Evolutionary conservation across 305 asterid genomes (phyloP).

Genomic region (Solanum hybrid): DNA sequence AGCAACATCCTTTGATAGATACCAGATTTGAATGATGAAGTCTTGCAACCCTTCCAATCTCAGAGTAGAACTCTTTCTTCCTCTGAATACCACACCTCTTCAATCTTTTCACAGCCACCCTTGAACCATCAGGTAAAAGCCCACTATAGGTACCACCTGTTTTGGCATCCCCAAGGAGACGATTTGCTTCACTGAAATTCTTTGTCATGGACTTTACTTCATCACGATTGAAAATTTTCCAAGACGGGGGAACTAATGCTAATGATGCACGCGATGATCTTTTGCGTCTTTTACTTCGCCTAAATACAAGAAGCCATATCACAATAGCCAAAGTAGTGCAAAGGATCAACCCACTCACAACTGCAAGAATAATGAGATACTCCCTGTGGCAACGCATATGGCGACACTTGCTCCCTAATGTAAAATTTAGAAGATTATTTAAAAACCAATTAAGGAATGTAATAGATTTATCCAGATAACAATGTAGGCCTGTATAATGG

Average conservation of each 20-base stretch:
- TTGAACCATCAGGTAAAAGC: conserved; percentile 79
- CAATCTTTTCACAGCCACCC: conserved; percentile 87
- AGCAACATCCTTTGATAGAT: conserved; percentile 89
- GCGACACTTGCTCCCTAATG: conserved; percentile 59
- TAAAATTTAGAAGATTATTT: not conserved
- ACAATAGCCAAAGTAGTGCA: conserved; percentile 73
- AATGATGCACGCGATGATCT: conserved; percentile 81
- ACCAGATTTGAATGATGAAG: conserved; percentile 88
- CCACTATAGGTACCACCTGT: conserved; percentile 96
- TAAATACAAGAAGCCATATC: conserved; percentile 74
- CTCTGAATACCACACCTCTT: conserved; percentile 89
- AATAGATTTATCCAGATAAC: not conserved
- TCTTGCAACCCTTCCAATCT: conserved; percentile 89
- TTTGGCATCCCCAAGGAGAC: conserved; percentile 91
- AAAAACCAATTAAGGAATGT: not conserved
- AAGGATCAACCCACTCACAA: conserved; percentile 84
- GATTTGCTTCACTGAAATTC: conserved; percentile 93
- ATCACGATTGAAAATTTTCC: conserved; percentile 83
- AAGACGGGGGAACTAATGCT: conserved; percentile 85
- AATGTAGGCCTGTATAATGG: not conserved
- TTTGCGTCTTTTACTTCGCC: conserved; percentile 63
- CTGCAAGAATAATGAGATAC: conserved; percentile 78
- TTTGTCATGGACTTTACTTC: conserved; percentile 83
- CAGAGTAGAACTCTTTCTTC: conserved; percentile 92
- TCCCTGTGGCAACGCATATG: conserved; percentile 87